These are phyloP conservation scores for Suillus variegatus DNA, from an alignment of 768 basidiomycete species.

Conservation along the genomic window DNA sequence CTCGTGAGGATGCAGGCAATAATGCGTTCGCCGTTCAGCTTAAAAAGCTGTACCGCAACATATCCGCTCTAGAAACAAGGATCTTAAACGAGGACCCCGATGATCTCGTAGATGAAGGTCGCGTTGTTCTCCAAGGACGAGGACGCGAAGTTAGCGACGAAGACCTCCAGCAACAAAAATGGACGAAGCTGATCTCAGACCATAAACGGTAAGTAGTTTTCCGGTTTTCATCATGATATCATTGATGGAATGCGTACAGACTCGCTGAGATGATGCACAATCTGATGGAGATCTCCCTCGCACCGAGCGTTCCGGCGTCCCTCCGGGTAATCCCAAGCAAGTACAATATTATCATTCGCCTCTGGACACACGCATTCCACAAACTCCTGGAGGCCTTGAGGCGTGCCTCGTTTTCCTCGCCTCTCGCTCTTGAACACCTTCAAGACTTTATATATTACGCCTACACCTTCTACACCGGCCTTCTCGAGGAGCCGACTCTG, in stretches of 20 bases:
- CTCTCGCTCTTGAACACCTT: conserved; percentile 81
- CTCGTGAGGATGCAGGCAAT: conserved; percentile 53
- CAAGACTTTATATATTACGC: conserved; percentile 96
- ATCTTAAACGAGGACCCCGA: conserved; percentile 63
- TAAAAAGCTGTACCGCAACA: conserved; percentile 81
- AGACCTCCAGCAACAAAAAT: conserved; percentile 74
- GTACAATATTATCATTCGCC: conserved; percentile 92
- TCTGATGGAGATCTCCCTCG: conserved; percentile 80
- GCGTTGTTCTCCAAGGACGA: conserved; percentile 36
- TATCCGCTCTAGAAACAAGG: conserved; percentile 77
- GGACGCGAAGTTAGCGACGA: conserved; percentile 42
- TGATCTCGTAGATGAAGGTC: conserved; percentile 47
- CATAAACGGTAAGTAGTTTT: conserved; percentile 78
- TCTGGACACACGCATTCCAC: conserved; percentile 93
- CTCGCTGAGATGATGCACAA: conserved; percentile 90
- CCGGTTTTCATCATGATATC: conserved; percentile 8
- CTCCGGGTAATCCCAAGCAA: conserved; percentile 88
- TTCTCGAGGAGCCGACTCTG: conserved; percentile 81
- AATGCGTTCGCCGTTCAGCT: conserved; percentile 75
- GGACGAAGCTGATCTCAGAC: conserved; percentile 67
- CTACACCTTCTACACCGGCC: conserved; percentile 89
- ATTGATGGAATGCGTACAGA: conserved; percentile 42
- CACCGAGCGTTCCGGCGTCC: conserved; percentile 86
- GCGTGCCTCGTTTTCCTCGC: conserved; percentile 69
- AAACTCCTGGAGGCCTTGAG: conserved; percentile 89